Percentiles rank a stretch among this genome's conserved stretches.
Conservation (phyloP, 2,329 filamentous ascomycete genomes). For the Dryadomyces quercus-mongolicae region DNA sequence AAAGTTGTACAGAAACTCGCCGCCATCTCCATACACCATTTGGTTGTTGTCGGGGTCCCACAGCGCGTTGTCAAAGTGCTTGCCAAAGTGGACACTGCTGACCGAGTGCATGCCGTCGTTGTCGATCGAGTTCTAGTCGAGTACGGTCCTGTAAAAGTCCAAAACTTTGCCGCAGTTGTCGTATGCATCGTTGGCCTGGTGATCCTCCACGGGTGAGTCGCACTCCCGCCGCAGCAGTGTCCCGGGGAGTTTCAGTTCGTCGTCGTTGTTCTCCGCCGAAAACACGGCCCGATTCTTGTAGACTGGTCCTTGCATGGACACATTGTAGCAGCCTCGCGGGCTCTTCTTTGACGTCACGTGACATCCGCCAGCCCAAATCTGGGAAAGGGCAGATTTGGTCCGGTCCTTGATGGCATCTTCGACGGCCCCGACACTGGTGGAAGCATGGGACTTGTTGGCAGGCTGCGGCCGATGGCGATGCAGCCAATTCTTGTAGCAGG, state of each 20-base stretch:
- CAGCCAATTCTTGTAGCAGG: not conserved
- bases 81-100: conserved; percentile 40
- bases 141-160: conserved; percentile 35
- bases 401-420: not conserved
- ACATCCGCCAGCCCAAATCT: not conserved
- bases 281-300: conserved; percentile 14
- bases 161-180: conserved; percentile 37
- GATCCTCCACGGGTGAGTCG: conserved; percentile 25
- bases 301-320: not conserved
- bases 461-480: not conserved
- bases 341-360: not conserved
- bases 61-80: conserved; percentile 39
- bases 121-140: conserved; percentile 39
- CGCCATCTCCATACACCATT: conserved; percentile 46
- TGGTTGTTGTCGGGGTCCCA: conserved; percentile 36
- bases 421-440: no score
- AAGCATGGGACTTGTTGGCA: no score
- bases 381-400: not conserved
- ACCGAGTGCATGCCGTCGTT: conserved; percentile 35
- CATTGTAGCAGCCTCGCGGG: no score
- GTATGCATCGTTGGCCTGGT: conserved; percentile 34
- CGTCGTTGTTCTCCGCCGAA: conserved; percentile 25
- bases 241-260: conserved; percentile 28
- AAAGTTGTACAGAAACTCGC: conserved; percentile 38
- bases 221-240: conserved; percentile 29